Evolutionary conservation across 257 asterid genomes (phyloP), one percentile per base, ranked within the genome.

Genomic region (Solanum tarapatanum): DNA sequence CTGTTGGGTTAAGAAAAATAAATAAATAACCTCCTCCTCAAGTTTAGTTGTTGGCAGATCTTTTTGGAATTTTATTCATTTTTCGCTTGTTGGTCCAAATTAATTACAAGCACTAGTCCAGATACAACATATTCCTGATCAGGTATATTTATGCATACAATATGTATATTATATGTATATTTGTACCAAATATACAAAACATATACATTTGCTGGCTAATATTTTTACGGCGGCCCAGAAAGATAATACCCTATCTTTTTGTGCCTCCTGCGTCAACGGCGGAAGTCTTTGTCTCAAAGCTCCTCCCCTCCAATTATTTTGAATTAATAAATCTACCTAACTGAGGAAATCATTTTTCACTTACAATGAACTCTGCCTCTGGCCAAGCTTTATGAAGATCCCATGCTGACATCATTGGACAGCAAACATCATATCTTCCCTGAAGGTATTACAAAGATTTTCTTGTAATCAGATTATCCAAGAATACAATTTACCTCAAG

Each of bases 341-440:
- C 88, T 64, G n/a, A 83, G 74, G 36, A 43, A 79, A 68, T 72
- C 32, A 90, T 5, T 45, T 45, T n/a, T 66, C 83, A 66, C 96
- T 91, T 93, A 97, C 99, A 76, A 90, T 89, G 80, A 97, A 92
- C 90, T 94, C 98, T 87, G 99, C 98, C 87, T 94, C 98, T 1
- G 98, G 99, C 99, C 98, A 97, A 89, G 95, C 98, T 90, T 95
- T 97, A 85, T 95, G 99, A 89, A 97, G 98, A 94, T 97, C 98
- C 99, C 99, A 97, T 9, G 99, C 99, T 26, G 99, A 97, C 98
- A 94, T 95, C 94, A 95, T 88, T 80, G 99, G 98, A 84, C 98
- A 97, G 90, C 98, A 94, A 84, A 92, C 94, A 88, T 97, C 99
- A 64, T 97, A 95, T 88, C 98, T 90, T 92, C 99, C 99, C 99